A percentile compares a stretch with the other conserved stretches of the same genome.
Evolutionary conservation across 2,329 filamentous ascomycete genomes (phyloP).

Genomic region (Arthrobotrys sinensis): DNA sequence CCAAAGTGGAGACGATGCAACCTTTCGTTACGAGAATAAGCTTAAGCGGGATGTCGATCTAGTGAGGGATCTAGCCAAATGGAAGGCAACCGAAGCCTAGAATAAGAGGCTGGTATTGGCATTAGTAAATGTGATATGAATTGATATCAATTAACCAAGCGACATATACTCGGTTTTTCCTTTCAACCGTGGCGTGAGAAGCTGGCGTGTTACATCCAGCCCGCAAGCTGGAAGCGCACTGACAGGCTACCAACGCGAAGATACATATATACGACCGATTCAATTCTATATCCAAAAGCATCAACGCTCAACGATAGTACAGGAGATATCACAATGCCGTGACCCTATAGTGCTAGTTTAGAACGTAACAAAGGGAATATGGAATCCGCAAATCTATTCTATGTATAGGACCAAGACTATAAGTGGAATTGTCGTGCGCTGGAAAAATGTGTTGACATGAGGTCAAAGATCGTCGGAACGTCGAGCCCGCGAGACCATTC

Average conservation of each 20-base stretch:
- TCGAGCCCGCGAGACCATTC: background rate
- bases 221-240: too few relatives aligned
- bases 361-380: too few relatives aligned
- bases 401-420: too few relatives aligned
- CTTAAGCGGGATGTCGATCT: constrained; percentile 36
- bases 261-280: too few relatives aligned
- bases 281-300: too few relatives aligned
- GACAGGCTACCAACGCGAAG: too few relatives aligned
- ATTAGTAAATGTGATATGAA: constrained; percentile 28
- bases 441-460: constrained; percentile 22
- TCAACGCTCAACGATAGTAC: too few relatives aligned
- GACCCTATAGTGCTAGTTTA: too few relatives aligned
- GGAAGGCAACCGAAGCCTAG: constrained; percentile 27
- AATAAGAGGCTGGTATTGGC: constrained; percentile 19
- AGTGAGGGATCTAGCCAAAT: constrained; percentile 42
- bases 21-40: constrained; percentile 52
- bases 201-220: background rate
- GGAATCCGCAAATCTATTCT: too few relatives aligned
- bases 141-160: constrained; percentile 8
- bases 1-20: constrained; percentile 58
- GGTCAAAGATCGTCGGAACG: constrained; percentile 6
- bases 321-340: too few relatives aligned
- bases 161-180: background rate
- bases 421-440: too few relatives aligned
- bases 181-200: background rate